Base-by-base conservation (phyloP, 768 basidiomycete genomes). In the Boletus patriciae region DNA sequence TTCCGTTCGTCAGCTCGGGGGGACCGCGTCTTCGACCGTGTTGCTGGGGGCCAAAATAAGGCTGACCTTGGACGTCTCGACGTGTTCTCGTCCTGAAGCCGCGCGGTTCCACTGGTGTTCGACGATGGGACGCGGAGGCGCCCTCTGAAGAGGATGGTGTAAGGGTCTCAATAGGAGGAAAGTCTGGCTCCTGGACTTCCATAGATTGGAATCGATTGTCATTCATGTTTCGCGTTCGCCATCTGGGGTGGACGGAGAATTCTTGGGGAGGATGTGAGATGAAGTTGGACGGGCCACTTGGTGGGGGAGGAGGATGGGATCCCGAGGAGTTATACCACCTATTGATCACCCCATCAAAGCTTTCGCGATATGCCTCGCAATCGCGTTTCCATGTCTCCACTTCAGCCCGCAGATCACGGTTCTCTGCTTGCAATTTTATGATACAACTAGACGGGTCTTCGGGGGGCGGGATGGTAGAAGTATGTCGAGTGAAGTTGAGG, bases 401-500 rank as follows among this genome's bases (percentile, higher is more conserved):
- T 47, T 56, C 44, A 37, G 13, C 37, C 34, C 45, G 61, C 25
- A 69, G 31, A 15, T 53, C 45, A 34, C 19, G 33, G 19, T 64
- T 66, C 36, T 64, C 55, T 13, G 55, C 41, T 49, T 67, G 46
- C 56, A 69, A 53, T 58, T 16, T 65, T 34, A 36, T 36, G 29
- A 71, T 60, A 50, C 57, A 65, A 47, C 18, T 45, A 12, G 45
- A 57, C 9, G 29, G 27, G 12, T 62, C 55, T 36, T 50, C 49
- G 34, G 46, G 50, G 33, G 57, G 52, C 33, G 52, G 48, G 3
- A 1, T 27, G 19, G 19, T 43, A 10, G 46, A 34, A 41, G 57
- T 41, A 25, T 29, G 37, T 53, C 67, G 70, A 33, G 61, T 54
- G 43, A 70, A 71, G 36, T 60, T 58, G 41, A 57, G 43, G 31